A percentile compares a stretch with the other conserved stretches of the same genome.
These are phyloP conservation scores for Brassica cretica DNA, from an alignment of 345 rosid species.

Conservation along the genomic window DNA sequence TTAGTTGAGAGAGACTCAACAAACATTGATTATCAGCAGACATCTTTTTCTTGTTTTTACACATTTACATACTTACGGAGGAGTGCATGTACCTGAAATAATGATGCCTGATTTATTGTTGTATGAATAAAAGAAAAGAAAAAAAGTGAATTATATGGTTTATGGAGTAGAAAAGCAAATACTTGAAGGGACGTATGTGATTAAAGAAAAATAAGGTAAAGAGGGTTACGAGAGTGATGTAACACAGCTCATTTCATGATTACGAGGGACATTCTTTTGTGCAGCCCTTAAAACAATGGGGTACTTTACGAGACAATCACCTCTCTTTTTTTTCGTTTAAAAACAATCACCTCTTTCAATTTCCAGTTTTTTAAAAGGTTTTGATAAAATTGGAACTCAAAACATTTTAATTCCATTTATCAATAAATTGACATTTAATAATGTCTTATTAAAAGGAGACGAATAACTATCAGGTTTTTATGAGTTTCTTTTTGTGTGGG, in stretches of 20 bases:
- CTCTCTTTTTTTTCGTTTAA: background rate
- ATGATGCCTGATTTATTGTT: slow-evolving; percentile 4
- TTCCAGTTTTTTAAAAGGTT: background rate
- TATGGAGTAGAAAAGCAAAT: background rate
- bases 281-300: slow-evolving; percentile 27
- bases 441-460: too few relatives aligned
- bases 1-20: slow-evolving; percentile 8
- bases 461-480: background rate
- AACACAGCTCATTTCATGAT: slow-evolving; percentile 37
- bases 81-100: slow-evolving; percentile 18
- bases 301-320: slow-evolving; percentile 31
- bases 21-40: background rate
- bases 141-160: background rate
- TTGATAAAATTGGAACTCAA: background rate
- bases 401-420: background rate
- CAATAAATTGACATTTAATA: background rate
- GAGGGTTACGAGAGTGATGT: slow-evolving; percentile 26
- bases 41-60: background rate
- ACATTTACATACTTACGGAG: background rate
- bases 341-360: slow-evolving; percentile 19
- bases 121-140: background rate
- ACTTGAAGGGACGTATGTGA: slow-evolving; percentile 20
- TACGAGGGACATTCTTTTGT: slow-evolving; percentile 41
- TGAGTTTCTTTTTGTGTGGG: background rate
- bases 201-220: slow-evolving; percentile 10